These are phyloP conservation scores for Spirogloea muscicola DNA, from an alignment of 139 green algal genomes.

Conservation along the genomic window DNA sequence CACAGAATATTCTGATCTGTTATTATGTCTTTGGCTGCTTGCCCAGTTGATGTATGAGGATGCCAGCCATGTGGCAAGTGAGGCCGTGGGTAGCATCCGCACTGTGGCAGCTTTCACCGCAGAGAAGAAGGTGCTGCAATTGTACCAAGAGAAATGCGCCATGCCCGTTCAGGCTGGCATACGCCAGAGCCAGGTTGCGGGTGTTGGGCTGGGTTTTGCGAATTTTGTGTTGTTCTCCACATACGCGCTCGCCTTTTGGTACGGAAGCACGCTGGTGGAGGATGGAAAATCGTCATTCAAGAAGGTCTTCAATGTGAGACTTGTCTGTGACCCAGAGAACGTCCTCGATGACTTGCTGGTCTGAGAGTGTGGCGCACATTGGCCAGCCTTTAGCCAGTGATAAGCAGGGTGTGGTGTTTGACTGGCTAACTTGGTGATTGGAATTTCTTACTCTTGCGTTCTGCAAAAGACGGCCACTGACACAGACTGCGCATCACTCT, in stretches of 20 bases:
- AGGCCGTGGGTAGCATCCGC: slow-evolving; percentile 38
- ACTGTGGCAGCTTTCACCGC: slow-evolving; percentile 43
- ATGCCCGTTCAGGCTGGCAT: slow-evolving; percentile 17
- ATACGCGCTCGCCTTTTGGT: slow-evolving; percentile 70
- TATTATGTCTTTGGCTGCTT: neutral
- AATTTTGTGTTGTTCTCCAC: slow-evolving; percentile 66
- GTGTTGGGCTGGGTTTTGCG: slow-evolving; percentile 57
- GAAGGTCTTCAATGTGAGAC: slow-evolving; percentile 63
- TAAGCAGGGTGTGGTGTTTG: neutral
- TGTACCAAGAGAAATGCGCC: slow-evolving; percentile 39
- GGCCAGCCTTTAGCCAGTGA: neutral
- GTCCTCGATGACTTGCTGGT: neutral
- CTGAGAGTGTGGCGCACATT: neutral
- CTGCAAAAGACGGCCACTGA: neutral
- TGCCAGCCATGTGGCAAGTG: slow-evolving; percentile 31
- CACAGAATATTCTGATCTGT: neutral
- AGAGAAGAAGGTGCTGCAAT: slow-evolving; percentile 20
- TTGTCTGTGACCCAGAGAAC: neutral
- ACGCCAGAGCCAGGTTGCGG: slow-evolving; percentile 10
- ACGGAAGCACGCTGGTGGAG: slow-evolving; percentile 53
- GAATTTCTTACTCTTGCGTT: neutral
- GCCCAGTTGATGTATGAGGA: slow-evolving; percentile 42
- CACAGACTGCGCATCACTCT: neutral
- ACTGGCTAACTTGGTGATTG: neutral
- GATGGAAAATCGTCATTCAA: slow-evolving; percentile 55